Percentiles rank a stretch among this genome's conserved stretches.
Conservation (phyloP, 257 asterid genomes). For the Orobanche coerulescens region DNA sequence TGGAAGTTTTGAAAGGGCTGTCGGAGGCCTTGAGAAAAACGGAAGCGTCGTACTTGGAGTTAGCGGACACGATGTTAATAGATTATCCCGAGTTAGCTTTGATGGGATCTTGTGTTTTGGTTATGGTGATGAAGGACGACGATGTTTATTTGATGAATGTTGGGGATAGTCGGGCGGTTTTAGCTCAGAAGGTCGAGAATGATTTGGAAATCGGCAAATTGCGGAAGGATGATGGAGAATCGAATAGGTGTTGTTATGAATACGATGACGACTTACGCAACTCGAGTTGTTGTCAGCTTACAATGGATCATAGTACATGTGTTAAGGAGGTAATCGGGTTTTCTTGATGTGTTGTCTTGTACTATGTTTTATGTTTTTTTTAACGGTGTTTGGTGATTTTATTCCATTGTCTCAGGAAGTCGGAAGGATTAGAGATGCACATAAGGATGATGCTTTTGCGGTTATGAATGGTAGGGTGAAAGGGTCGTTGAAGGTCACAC, state of each 20-base stretch:
- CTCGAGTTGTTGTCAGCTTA: slow-evolving; percentile 62
- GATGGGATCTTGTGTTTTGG: slow-evolving; percentile 96
- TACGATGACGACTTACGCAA: slow-evolving; percentile 36
- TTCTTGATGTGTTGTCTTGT: slow-evolving; percentile 11
- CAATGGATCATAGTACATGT: slow-evolving; percentile 80
- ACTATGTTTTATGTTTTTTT: neutral
- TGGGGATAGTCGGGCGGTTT: slow-evolving; percentile 86
- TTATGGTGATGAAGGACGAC: slow-evolving; percentile 83
- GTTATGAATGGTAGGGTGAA: slow-evolving; percentile 70
- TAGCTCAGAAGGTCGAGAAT: slow-evolving; percentile 41
- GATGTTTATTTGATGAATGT: slow-evolving; percentile 88
- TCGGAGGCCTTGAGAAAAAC: slow-evolving; percentile 84
- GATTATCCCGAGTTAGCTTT: slow-evolving; percentile 90
- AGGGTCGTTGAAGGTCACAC: slow-evolving; percentile 86
- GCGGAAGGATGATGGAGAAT: slow-evolving; percentile 36
- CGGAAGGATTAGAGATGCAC: slow-evolving; percentile 59
- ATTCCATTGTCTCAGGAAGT: slow-evolving; percentile 53
- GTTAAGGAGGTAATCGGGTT: slow-evolving; percentile 51
- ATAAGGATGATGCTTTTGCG: slow-evolving; percentile 65
- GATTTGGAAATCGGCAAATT: slow-evolving; percentile 29
- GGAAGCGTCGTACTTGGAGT: slow-evolving; percentile 68
- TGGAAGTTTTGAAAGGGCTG: slow-evolving; percentile 61
- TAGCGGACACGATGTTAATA: slow-evolving; percentile 61
- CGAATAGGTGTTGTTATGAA: slow-evolving; percentile 45
- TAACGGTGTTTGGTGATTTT: neutral